Evolutionary conservation across 768 basidiomycete species (phyloP), one percentile per base, ranked within the genome.

Genomic region (Chalciporus pseudorubinellus): DNA sequence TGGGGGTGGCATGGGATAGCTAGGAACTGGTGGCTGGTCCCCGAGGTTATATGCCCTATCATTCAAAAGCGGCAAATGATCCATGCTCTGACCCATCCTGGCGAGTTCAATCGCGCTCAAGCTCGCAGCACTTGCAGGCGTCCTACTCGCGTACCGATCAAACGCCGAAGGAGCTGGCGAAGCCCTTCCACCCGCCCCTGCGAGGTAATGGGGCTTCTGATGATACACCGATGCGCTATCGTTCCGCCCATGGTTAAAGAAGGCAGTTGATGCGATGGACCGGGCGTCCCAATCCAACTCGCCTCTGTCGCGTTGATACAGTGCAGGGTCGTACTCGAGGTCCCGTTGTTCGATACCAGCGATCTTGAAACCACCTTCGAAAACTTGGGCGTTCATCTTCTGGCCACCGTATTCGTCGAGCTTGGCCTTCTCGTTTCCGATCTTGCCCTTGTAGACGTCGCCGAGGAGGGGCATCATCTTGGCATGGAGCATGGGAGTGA

Each of bases 261-360:
- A 61, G 22, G 74, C 77, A 0, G 78, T 75, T 10, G 85, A 84
- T 6, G 83, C 77, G 57, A 92, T 75, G 0, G 90, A 92, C 8
- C 84, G 82, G 40, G 78, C 77, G 59, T 97, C 94, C 92, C 90
- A 95, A 60, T 95, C 92, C 43, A 85, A 64, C 67, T 95, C 91
- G 47, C 89, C 91, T 53, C 87, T 77, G 63, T 93, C 91, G 14
- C 89, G 83, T 58, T 77, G 79, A 60, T 92, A 93, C 18, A 89
- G 69, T 7, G 68, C 74, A n/a, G 87, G 89, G 60, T 92, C 91
- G 64, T 90, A 92, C 66, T 87, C 89, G 42, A 93, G 75, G 54
- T 93, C 87, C 56, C 72, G 74, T 79, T 92, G 84, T 51, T 87
- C 80, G 61, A 93, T 77, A 56, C 81, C 87, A 40, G 91, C 91